A percentile compares a stretch with the other conserved stretches of the same genome.
Evolutionary conservation across 768 basidiomycete genomes (phyloP).

Genomic region (Lactarius hatsudake): DNA sequence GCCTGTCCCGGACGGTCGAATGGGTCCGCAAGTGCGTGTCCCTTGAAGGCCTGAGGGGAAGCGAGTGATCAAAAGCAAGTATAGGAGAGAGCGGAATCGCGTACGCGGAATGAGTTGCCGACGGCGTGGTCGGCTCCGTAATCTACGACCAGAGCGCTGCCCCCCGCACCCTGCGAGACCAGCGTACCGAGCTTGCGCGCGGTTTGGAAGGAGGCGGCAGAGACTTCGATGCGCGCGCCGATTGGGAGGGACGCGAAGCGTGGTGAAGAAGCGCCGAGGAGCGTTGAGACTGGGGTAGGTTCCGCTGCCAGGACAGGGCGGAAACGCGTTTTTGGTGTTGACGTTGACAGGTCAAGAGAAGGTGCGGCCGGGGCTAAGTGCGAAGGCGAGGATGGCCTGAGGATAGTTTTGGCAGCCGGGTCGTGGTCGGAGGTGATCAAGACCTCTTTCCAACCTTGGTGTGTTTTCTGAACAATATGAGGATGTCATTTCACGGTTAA

Average conservation of each 20-base stretch:
- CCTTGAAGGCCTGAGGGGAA: constrained; percentile 73
- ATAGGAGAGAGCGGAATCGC: constrained; percentile 30
- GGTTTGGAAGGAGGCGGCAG: constrained; percentile 63
- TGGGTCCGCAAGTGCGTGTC: constrained; percentile 79
- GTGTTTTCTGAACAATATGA: constrained; percentile 55
- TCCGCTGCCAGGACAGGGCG: constrained; percentile 63
- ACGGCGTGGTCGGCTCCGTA: constrained; percentile 77
- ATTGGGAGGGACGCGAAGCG: constrained; percentile 67
- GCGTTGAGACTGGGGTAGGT: constrained; percentile 50
- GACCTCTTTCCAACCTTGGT: constrained; percentile 83
- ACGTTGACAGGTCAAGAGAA: constrained; percentile 5
- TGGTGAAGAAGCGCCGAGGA: constrained; percentile 63
- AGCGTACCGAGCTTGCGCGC: constrained; percentile 68
- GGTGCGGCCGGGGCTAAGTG: constrained; percentile 23
- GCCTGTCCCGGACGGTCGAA: constrained; percentile 84
- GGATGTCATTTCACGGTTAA: not conserved
- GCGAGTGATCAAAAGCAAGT: not conserved
- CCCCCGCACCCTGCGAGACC: constrained; percentile 25
- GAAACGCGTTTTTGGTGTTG: constrained; percentile 38
- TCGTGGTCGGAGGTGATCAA: constrained; percentile 55
- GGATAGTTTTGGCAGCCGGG: constrained; percentile 35
- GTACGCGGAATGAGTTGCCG: constrained; percentile 76
- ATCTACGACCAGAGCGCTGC: constrained; percentile 77
- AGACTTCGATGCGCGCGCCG: constrained; percentile 80
- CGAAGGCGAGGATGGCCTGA: constrained; percentile 28